These are phyloP conservation scores for Phaeosphaeriaceae sp. DNA, from an alignment of 2,329 filamentous ascomycete genomes.

Conservation along the genomic window DNA sequence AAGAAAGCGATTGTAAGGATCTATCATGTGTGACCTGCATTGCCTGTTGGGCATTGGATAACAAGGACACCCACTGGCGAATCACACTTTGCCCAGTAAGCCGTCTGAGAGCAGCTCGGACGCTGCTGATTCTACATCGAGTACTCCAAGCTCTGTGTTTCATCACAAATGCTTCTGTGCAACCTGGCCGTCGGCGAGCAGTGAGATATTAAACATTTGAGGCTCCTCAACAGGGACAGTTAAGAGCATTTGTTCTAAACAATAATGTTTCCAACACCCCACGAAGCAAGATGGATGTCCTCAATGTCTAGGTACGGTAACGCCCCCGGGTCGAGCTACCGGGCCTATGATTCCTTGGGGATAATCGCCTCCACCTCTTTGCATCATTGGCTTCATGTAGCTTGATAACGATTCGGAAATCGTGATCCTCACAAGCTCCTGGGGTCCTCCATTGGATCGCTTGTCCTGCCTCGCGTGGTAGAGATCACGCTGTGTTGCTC, in stretches of 20 bases:
- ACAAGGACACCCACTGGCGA: slow-evolving; percentile 21
- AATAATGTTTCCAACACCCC: background rate
- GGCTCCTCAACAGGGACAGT: background rate
- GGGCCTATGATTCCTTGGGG: background rate
- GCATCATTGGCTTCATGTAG: background rate
- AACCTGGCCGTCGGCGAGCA: slow-evolving; percentile 25
- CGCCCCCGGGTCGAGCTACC: too few species aligned
- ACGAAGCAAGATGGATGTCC: too few species aligned
- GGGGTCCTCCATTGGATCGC: background rate
- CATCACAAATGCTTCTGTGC: slow-evolving; percentile 11
- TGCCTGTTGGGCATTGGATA: slow-evolving; percentile 17
- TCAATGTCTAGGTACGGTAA: too few species aligned
- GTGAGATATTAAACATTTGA: background rate
- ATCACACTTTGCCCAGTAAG: slow-evolving; percentile 29
- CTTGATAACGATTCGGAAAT: background rate
- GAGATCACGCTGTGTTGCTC: background rate
- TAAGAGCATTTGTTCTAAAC: background rate
- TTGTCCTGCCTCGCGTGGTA: background rate
- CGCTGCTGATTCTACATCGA: background rate
- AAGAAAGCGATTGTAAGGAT: slow-evolving; percentile 21
- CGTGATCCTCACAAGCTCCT: background rate
- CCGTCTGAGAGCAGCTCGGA: background rate
- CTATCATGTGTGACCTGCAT: slow-evolving; percentile 29
- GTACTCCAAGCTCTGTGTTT: slow-evolving; percentile 9
- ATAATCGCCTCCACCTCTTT: background rate